Evolutionary conservation across 805 yeast genomes (phyloP).

Genomic region (Kuraishia capsulata): DNA sequence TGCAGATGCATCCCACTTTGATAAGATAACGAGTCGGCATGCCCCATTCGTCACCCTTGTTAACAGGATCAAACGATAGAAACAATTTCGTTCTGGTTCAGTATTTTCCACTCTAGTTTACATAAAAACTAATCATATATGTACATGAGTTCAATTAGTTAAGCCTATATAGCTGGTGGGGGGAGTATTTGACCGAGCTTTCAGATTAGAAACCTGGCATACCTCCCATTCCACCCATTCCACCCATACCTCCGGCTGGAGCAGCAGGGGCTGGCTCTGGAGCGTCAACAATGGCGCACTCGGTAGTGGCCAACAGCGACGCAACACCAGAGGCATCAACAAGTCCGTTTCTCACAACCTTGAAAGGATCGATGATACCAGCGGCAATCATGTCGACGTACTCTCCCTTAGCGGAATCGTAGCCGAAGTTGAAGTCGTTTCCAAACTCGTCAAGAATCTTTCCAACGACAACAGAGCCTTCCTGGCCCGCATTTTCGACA

Average conservation of each 20-base stretch:
- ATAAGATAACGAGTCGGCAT: too few species aligned
- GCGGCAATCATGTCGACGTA: slow-evolving; percentile 92
- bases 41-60: too few species aligned
- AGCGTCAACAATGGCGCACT: slow-evolving; percentile 95
- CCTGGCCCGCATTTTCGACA: slow-evolving; percentile 95
- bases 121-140: too few species aligned
- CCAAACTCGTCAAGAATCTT: slow-evolving; percentile 58
- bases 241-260: slow-evolving; percentile 58
- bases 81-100: too few species aligned
- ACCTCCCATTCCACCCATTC: slow-evolving; percentile 33
- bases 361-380: slow-evolving; percentile 98
- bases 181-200: too few species aligned
- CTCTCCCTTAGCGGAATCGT: slow-evolving; percentile 86
- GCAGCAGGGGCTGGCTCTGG: slow-evolving; percentile 67
- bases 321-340: slow-evolving; percentile 98
- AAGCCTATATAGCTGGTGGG: too few species aligned
- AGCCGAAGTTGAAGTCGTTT: slow-evolving; percentile 79
- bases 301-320: slow-evolving; percentile 93
- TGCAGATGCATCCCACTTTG: too few species aligned
- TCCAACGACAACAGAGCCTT: slow-evolving; percentile 94
- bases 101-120: too few species aligned
- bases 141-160: too few species aligned
- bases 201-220: slow-evolving; percentile 2
- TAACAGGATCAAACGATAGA: too few species aligned
- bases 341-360: slow-evolving; percentile 92